These are phyloP conservation scores for Dictyophora rubrovolvata DNA, from an alignment of 768 basidiomycete species.

Conservation along the genomic window DNA sequence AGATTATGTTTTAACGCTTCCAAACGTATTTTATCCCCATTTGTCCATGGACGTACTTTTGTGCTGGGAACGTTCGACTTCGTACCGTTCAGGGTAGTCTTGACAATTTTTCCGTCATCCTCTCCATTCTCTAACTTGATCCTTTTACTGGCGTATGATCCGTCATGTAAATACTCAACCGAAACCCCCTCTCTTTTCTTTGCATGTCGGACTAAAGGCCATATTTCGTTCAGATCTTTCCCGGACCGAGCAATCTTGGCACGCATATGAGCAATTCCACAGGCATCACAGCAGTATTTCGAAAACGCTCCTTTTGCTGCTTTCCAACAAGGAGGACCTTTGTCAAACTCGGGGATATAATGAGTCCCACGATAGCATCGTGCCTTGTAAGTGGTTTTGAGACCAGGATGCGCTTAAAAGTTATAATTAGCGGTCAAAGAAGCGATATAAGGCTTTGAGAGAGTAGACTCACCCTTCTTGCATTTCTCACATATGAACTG, in stretches of 20 bases:
- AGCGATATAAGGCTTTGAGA: neutral
- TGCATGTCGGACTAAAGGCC: slow-evolving; percentile 65
- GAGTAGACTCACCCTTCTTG: slow-evolving; percentile 47
- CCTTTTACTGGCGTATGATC: slow-evolving; percentile 19
- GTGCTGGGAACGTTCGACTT: slow-evolving; percentile 17
- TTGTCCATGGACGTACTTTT: slow-evolving; percentile 13
- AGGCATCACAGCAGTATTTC: slow-evolving; percentile 88
- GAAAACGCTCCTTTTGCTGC: slow-evolving; percentile 75
- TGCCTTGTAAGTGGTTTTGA: slow-evolving; percentile 70
- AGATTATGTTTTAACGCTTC: slow-evolving; percentile 43
- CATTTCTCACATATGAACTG: slow-evolving; percentile 86
- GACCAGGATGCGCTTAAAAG: slow-evolving; percentile 42
- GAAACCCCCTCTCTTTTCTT: slow-evolving; percentile 57
- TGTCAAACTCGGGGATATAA: slow-evolving; percentile 44
- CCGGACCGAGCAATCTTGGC: slow-evolving; percentile 56
- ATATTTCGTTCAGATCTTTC: slow-evolving; percentile 53
- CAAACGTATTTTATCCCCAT: slow-evolving; percentile 32
- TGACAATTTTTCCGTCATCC: neutral
- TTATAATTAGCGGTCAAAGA: slow-evolving; percentile 8
- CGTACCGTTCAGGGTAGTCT: neutral
- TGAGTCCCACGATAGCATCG: slow-evolving; percentile 66
- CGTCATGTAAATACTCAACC: slow-evolving; percentile 33
- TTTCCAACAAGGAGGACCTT: slow-evolving; percentile 49
- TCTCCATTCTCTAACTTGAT: neutral
- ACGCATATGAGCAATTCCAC: slow-evolving; percentile 60